These are phyloP conservation scores for Geotrichum reessii DNA, from an alignment of 1,139 yeast species.

Conservation along the genomic window DNA sequence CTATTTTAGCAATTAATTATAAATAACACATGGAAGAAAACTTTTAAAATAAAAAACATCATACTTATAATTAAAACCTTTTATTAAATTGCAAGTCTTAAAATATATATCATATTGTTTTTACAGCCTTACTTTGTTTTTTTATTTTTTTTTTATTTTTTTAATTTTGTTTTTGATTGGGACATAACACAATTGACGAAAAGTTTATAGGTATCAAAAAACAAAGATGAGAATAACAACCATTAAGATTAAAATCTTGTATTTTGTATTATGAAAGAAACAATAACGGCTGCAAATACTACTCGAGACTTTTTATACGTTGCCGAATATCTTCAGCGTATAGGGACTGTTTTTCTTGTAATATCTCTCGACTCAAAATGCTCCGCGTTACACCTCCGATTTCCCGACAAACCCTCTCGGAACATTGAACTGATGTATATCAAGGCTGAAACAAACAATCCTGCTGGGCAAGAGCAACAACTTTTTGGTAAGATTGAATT, in stretches of 20 bases:
- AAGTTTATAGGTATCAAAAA: too few relatives aligned
- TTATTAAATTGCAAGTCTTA: background rate
- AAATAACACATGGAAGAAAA: too few relatives aligned
- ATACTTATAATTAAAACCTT: background rate
- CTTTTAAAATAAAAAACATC: background rate
- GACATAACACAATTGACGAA: background rate
- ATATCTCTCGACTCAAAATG: conserved; percentile 23
- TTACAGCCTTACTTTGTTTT: too few relatives aligned
- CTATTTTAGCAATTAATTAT: too few relatives aligned
- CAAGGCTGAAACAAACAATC: background rate
- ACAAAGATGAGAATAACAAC: too few relatives aligned
- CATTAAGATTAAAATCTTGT: background rate
- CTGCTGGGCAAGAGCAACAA: background rate
- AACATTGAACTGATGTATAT: background rate
- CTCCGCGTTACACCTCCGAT: conserved; percentile 10
- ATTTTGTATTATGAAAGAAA: background rate
- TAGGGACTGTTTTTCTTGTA: conserved; percentile 28
- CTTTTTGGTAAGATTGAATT: conserved; percentile 2
- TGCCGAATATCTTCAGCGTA: conserved; percentile 36
- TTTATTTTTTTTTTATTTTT: background rate
- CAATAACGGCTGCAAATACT: background rate
- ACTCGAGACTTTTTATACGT: conserved; percentile 22
- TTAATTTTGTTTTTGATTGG: background rate
- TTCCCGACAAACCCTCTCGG: conserved; percentile 3
- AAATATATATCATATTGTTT: background rate